Percentiles rank a stretch among this genome's conserved stretches.
phyloP scores from a whole-genome alignment of 169 alveolate species.

The Plasmodium vivax region DNA sequence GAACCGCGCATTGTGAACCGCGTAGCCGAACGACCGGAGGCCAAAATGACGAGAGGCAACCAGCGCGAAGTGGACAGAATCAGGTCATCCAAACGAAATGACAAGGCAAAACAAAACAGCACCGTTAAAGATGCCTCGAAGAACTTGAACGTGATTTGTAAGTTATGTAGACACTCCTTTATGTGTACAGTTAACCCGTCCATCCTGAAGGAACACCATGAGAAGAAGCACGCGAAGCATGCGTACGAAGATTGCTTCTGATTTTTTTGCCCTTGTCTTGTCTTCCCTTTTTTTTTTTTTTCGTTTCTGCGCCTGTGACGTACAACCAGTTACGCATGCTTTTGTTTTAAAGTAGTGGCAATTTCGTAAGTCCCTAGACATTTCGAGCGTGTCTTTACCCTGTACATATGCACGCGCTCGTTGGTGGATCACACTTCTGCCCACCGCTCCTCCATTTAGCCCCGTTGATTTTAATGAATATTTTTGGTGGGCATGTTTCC shows the following conservation, averaged over 20 bases:
- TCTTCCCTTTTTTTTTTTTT: background rate
- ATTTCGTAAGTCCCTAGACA: background rate
- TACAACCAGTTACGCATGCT: background rate
- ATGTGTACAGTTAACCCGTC: constrained; percentile 87
- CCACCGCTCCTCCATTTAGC: background rate
- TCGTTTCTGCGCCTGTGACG: background rate
- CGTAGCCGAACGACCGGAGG: background rate
- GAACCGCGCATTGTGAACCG: background rate
- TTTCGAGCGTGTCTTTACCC: background rate
- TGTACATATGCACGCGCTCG: background rate
- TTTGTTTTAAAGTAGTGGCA: background rate
- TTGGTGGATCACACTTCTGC: background rate
- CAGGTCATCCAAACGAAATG: constrained; percentile 83
- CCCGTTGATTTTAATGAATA: background rate
- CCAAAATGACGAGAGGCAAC: constrained; percentile 86
- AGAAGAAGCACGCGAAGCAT: constrained; percentile 83
- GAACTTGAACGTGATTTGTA: constrained; percentile 82
- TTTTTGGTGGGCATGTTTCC: background rate
- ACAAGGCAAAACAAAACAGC: constrained; percentile 80
- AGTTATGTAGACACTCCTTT: constrained; percentile 84
- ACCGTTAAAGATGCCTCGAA: constrained; percentile 83
- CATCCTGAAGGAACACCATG: constrained; percentile 85
- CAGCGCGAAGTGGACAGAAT: constrained; percentile 88
- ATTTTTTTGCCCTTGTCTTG: background rate
- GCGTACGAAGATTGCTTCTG: constrained; percentile 83